Percentiles rank a stretch among this genome's conserved stretches.
Evolutionary conservation across 495 filamentous ascomycete genomes (phyloP).

Genomic region (Clohesyomyces aquaticus): DNA sequence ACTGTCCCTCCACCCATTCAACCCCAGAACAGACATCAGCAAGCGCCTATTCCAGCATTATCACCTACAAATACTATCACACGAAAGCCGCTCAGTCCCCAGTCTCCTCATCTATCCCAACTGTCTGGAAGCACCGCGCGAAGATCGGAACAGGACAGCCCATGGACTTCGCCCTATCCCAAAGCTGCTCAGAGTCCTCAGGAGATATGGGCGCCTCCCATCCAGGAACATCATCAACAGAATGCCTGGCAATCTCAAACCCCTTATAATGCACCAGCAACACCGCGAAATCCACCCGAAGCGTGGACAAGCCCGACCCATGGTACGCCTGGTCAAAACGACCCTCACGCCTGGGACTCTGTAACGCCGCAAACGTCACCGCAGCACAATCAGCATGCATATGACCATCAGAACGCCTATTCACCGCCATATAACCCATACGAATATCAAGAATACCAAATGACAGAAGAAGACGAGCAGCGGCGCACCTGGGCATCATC

Average conservation of each 20-base stretch:
- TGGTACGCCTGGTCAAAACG: not conserved
- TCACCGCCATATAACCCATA: not conserved
- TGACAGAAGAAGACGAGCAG: not conserved
- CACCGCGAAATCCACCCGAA: not conserved
- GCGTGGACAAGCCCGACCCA: not conserved
- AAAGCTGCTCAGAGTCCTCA: not conserved
- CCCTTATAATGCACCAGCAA: too few species aligned
- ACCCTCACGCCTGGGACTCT: not conserved
- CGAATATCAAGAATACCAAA: not conserved
- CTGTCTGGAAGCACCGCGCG: not conserved
- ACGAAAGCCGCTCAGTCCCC: not conserved
- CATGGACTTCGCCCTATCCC: not conserved
- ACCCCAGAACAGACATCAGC: not conserved
- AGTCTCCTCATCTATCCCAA: not conserved
- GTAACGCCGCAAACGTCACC: not conserved
- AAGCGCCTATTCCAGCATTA: too few species aligned
- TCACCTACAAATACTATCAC: not conserved
- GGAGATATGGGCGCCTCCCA: not conserved
- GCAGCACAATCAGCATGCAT: not conserved
- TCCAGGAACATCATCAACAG: not conserved
- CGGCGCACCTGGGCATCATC: not conserved
- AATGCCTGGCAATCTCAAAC: too few species aligned
- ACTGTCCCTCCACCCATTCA: not conserved
- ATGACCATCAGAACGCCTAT: not conserved
- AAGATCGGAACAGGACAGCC: not conserved